A percentile compares a stretch with the other conserved stretches of the same genome.
Evolutionary conservation across 192 early-diverging fungal genomes (phyloP).

Genomic region (Coemansia pectinata): DNA sequence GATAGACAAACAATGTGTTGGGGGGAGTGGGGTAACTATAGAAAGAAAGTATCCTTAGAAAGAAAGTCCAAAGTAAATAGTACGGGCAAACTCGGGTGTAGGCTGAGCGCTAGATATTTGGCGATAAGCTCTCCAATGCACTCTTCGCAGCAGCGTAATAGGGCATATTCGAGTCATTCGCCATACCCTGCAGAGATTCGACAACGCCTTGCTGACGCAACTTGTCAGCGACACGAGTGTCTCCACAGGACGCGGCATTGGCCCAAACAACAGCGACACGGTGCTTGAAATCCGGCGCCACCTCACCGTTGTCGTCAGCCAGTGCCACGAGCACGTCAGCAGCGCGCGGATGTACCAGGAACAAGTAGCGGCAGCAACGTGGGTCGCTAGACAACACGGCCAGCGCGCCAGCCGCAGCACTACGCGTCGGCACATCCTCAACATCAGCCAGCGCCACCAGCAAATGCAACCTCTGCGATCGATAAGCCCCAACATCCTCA

Average conservation of each 20-base stretch:
- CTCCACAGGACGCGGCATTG: conserved; percentile 34
- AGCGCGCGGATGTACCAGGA: conserved; percentile 38
- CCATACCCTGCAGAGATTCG: conserved; percentile 15
- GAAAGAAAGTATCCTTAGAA: too few species aligned
- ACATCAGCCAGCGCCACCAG: conserved; percentile 83
- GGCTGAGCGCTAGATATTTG: neutral
- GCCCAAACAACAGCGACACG: conserved; percentile 45
- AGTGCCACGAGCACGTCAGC: conserved; percentile 21
- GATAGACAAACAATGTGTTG: neutral
- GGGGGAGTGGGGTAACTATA: too few species aligned
- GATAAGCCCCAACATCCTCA: conserved; percentile 25
- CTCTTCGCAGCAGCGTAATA: conserved; percentile 27
- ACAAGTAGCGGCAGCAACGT: conserved; percentile 41
- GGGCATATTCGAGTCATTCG: conserved; percentile 16
- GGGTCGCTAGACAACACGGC: conserved; percentile 71
- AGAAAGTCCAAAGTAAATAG: too few species aligned
- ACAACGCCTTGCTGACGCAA: conserved; percentile 8
- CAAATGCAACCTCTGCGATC: conserved; percentile 66
- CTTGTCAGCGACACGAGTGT: conserved; percentile 10
- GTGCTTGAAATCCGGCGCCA: conserved; percentile 20
- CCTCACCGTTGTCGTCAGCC: neutral
- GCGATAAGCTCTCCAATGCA: conserved; percentile 6
- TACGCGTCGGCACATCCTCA: conserved; percentile 80
- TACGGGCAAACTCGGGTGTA: neutral
- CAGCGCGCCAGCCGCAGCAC: conserved; percentile 83